Percentiles rank a stretch among this genome's conserved stretches.
Evolutionary conservation across 2,329 filamentous ascomycete genomes (phyloP).

Genomic region (Microascus cirrosus): DNA sequence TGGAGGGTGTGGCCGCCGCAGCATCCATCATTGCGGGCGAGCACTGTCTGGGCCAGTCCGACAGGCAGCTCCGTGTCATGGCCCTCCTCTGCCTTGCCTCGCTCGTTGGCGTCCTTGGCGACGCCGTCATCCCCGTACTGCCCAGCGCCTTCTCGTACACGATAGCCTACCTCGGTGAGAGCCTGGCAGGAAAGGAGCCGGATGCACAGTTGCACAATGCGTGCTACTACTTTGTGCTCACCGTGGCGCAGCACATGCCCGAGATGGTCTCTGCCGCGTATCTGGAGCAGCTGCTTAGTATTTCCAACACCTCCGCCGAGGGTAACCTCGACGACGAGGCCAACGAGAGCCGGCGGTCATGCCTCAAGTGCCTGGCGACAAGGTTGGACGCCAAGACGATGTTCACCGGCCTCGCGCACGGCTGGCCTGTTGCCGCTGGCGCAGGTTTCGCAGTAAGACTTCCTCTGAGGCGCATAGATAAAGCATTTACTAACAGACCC

Average conservation of each 20-base stretch:
- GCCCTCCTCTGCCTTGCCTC: slow-evolving; percentile 84
- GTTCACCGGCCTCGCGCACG: slow-evolving; percentile 60
- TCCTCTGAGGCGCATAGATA: background rate
- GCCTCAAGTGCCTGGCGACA: slow-evolving; percentile 64
- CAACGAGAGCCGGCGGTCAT: slow-evolving; percentile 54
- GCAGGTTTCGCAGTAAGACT: slow-evolving; percentile 50
- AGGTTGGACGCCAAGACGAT: slow-evolving; percentile 68
- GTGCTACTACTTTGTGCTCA: slow-evolving; percentile 66
- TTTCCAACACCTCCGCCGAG: slow-evolving; percentile 62
- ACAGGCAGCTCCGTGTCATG: slow-evolving; percentile 65
- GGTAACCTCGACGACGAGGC: slow-evolving; percentile 45
- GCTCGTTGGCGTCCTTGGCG: slow-evolving; percentile 76
- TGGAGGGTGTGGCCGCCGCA: slow-evolving; percentile 62
- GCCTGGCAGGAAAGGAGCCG: slow-evolving; percentile 37
- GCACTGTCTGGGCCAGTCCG: slow-evolving; percentile 63
- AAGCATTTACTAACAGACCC: slow-evolving; percentile 15
- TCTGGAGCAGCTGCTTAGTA: slow-evolving; percentile 57
- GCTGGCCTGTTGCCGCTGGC: slow-evolving; percentile 55
- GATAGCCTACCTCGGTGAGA: slow-evolving; percentile 58
- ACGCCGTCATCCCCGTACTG: slow-evolving; percentile 74
- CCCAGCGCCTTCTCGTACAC: slow-evolving; percentile 64
- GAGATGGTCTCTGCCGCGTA: slow-evolving; percentile 77
- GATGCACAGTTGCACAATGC: slow-evolving; percentile 67
- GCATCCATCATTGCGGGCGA: slow-evolving; percentile 67
- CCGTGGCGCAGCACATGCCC: slow-evolving; percentile 71